Evolutionary conservation across 371 early-diverging fungal genomes (phyloP).

Genomic region (Mortierella sp.): DNA sequence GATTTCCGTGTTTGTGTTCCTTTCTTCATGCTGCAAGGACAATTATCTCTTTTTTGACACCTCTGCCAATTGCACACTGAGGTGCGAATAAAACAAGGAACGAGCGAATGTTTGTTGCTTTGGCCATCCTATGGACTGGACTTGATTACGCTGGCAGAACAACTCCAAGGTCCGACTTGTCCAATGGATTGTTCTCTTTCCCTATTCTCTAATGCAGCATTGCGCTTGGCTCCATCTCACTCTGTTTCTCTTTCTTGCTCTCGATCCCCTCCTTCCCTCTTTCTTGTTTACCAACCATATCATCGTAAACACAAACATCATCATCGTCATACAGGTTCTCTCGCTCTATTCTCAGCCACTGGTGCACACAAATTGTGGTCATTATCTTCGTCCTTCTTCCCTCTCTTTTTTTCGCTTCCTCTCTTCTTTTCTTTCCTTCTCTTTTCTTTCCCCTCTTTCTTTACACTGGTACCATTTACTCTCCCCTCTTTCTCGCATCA

Average conservation of each 20-base stretch:
- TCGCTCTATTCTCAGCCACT: neutral
- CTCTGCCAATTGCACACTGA: no score
- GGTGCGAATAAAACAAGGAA: no score
- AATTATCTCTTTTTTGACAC: no score
- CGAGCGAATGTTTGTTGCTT: no score
- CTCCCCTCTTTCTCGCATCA: neutral
- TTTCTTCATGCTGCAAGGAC: no score
- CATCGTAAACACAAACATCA: neutral
- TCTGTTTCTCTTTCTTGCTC: neutral
- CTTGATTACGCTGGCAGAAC: no score
- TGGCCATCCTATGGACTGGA: no score
- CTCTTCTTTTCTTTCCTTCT: constrained; percentile 8
- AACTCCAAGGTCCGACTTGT: no score
- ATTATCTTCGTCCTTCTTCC: neutral
- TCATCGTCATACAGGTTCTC: neutral
- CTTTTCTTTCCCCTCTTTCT: neutral
- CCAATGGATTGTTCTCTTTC: neutral
- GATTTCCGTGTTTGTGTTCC: no score
- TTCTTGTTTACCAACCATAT: neutral
- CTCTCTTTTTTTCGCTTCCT: neutral
- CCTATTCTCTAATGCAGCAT: no score
- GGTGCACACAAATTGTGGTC: neutral
- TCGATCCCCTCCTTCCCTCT: neutral
- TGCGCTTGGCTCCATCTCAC: no score
- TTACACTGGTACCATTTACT: neutral